phyloP scores from a whole-genome alignment of 75 land plant genomes.

The Cunninghamia lanceolata region DNA sequence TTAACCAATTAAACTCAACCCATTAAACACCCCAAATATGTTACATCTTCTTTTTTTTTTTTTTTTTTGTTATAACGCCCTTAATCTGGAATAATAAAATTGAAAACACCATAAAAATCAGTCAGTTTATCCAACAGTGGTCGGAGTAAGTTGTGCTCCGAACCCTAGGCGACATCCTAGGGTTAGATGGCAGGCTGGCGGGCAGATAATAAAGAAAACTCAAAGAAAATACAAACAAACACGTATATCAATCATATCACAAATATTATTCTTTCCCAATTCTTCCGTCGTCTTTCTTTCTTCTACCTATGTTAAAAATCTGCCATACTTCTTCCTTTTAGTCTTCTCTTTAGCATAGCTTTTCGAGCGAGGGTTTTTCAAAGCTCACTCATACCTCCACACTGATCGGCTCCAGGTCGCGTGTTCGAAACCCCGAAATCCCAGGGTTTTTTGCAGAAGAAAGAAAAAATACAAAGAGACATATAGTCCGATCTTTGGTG shows the following conservation, averaged over 20 bases:
- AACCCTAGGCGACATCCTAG: slow-evolving; percentile 7
- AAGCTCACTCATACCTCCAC: background rate
- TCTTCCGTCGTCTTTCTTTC: background rate
- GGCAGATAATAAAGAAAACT: background rate
- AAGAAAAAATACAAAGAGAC: background rate
- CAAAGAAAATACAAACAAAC: background rate
- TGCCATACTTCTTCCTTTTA: background rate
- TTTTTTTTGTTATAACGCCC: too few relatives aligned
- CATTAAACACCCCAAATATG: too few relatives aligned
- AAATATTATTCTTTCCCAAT: background rate
- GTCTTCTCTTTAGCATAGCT: background rate
- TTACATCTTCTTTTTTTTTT: too few relatives aligned
- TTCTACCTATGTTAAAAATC: background rate
- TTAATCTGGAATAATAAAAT: too few relatives aligned
- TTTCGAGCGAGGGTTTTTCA: background rate
- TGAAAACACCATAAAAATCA: too few relatives aligned
- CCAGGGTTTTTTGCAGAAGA: background rate
- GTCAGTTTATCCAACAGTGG: background rate
- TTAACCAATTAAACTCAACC: too few relatives aligned
- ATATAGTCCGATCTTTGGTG: background rate
- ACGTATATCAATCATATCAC: background rate
- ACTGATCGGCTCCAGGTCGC: background rate
- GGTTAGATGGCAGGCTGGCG: background rate
- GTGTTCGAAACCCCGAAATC: background rate
- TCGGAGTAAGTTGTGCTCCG: background rate